These are phyloP conservation scores for Leucogyrophana mollusca DNA, from an alignment of 768 basidiomycete genomes.

Conservation along the genomic window DNA sequence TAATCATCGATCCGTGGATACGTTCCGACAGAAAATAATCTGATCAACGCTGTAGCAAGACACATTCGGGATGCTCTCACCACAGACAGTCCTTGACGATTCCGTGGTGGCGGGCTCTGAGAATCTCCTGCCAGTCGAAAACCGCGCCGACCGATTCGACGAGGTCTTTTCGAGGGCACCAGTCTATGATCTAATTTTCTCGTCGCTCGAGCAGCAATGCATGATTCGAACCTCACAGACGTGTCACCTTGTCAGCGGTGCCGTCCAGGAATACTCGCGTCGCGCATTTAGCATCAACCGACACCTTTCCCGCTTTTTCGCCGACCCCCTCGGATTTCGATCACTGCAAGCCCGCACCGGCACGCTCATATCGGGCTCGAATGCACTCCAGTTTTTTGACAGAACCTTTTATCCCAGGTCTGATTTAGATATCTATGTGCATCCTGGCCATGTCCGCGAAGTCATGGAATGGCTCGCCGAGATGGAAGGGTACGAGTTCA, in stretches of 20 bases:
- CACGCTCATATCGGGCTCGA: conserved; percentile 52
- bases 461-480: conserved; percentile 35
- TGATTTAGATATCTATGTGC: conserved; percentile 52
- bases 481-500: conserved; percentile 28
- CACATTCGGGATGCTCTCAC: no score
- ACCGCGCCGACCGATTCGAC: no score
- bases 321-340: conserved; percentile 38
- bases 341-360: conserved; percentile 40
- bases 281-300: conserved; percentile 35
- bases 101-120: no score
- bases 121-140: no score
- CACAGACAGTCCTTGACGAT: no score
- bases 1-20: no score
- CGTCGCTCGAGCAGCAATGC: conserved; percentile 20
- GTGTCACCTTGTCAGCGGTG: conserved; percentile 15
- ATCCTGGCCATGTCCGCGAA: conserved; percentile 26
- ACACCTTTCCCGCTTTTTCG: conserved; percentile 37
- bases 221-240: conserved; percentile 22
- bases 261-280: conserved; percentile 16
- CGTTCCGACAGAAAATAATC: no score
- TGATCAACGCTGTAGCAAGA: no score
- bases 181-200: conserved; percentile 18
- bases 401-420: conserved; percentile 40
- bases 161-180: conserved; percentile 16
- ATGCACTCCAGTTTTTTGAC: conserved; percentile 52